Conservation (phyloP, 148 eudicot genomes). For the Vaccinium macrocarpon region DNA sequence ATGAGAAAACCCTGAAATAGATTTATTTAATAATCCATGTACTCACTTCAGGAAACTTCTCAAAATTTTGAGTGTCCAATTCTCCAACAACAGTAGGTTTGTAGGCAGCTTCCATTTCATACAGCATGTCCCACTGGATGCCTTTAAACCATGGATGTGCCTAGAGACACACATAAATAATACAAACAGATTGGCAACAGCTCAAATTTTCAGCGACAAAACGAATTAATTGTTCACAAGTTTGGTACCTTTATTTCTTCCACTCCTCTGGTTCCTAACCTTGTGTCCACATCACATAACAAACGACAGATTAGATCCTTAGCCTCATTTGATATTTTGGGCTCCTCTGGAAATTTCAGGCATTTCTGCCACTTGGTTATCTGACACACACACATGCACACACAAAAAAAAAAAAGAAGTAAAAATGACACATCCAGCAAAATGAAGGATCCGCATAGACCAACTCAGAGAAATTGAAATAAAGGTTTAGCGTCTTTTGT, state of each 20-base stretch:
- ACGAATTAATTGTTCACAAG: neutral
- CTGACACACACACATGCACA: too few relatives aligned
- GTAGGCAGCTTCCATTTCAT: slow-evolving; percentile 77
- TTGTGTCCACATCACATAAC: slow-evolving; percentile 58
- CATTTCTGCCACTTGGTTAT: slow-evolving; percentile 71
- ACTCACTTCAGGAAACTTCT: slow-evolving; percentile 65
- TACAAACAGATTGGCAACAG: slow-evolving; percentile 5
- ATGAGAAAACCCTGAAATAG: neutral
- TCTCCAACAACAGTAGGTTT: slow-evolving; percentile 62
- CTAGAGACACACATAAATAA: slow-evolving; percentile 33
- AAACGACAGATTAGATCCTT: slow-evolving; percentile 62
- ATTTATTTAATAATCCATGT: neutral
- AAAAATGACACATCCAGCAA: slow-evolving; percentile 17
- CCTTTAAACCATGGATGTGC: slow-evolving; percentile 68
- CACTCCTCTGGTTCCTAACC: slow-evolving; percentile 69
- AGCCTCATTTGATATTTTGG: slow-evolving; percentile 60
- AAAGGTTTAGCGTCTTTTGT: slow-evolving; percentile 7
- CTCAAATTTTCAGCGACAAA: neutral
- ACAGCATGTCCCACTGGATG: slow-evolving; percentile 59
- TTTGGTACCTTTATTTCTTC: slow-evolving; percentile 63
- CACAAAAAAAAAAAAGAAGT: slow-evolving; percentile 7
- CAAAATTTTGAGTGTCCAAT: slow-evolving; percentile 70
- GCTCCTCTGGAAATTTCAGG: slow-evolving; percentile 74
- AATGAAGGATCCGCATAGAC: slow-evolving; percentile 13
- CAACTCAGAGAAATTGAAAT: neutral